Evolutionary conservation across 768 basidiomycete species (phyloP).

Genomic region (Trametes villosa): DNA sequence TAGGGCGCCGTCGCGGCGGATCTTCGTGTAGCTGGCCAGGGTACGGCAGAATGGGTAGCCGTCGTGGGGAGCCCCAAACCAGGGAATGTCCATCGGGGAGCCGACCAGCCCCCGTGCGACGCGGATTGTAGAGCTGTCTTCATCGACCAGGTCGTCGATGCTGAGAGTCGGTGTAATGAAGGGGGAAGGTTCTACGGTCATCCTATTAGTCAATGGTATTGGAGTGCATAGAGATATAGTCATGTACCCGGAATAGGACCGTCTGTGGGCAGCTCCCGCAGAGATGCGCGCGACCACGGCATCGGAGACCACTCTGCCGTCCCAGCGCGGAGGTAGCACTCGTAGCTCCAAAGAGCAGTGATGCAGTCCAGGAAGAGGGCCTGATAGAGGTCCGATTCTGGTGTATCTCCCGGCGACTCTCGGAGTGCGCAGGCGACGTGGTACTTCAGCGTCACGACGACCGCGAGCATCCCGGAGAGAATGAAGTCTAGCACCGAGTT

Average conservation of each 20-base stretch:
- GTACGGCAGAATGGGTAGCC: background rate
- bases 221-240: background rate
- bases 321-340: background rate
- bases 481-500: background rate
- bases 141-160: background rate
- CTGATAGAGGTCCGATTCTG: background rate
- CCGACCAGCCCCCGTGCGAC: background rate
- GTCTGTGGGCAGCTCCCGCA: background rate
- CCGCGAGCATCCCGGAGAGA: background rate
- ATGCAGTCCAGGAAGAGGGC: slow-evolving; percentile 6
- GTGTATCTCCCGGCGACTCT: background rate
- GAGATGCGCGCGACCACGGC: slow-evolving; percentile 5
- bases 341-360: background rate
- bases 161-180: background rate
- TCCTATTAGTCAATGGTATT: too few relatives aligned
- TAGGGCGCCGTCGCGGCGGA: background rate
- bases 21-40: background rate
- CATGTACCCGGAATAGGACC: background rate
- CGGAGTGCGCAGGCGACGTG: background rate
- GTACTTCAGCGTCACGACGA: background rate
- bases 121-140: background rate
- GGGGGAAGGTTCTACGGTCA: background rate
- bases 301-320: slow-evolving; percentile 7
- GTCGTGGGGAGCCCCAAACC: slow-evolving; percentile 5
- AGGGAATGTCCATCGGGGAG: background rate